Evolutionary conservation across 1,284 basidiomycete genomes (phyloP).

Genomic region (Tylopilus orsonianus): DNA sequence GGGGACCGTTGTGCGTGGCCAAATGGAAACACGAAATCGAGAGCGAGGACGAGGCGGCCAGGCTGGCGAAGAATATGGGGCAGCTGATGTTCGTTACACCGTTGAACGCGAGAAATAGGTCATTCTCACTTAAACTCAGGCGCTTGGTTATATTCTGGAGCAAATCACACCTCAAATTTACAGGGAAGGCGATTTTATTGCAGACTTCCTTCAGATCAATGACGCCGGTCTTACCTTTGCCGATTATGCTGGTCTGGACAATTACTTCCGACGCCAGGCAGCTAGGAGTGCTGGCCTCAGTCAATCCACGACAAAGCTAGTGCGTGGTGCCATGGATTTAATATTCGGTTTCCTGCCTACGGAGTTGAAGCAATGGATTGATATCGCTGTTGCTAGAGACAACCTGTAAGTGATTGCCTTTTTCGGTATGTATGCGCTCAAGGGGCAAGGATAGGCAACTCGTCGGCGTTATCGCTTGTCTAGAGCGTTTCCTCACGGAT

Average conservation of each 20-base stretch:
- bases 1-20: slow-evolving; percentile 73
- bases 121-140: slow-evolving; percentile 51
- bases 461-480: slow-evolving; percentile 77
- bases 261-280: slow-evolving; percentile 91
- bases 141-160: slow-evolving; percentile 73
- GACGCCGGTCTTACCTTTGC: slow-evolving; percentile 90
- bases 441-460: slow-evolving; percentile 60
- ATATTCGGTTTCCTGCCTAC: slow-evolving; percentile 91
- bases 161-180: slow-evolving; percentile 78
- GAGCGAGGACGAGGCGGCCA: slow-evolving; percentile 71
- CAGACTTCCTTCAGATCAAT: slow-evolving; percentile 90
- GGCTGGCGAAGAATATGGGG: slow-evolving; percentile 57
- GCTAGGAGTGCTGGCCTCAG: slow-evolving; percentile 68
- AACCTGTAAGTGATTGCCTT: slow-evolving; percentile 58
- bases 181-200: slow-evolving; percentile 86
- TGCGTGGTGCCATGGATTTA: slow-evolving; percentile 87
- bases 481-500: slow-evolving; percentile 80
- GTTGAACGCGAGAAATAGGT: not conserved
- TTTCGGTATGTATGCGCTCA: slow-evolving; percentile 2
- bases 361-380: slow-evolving; percentile 86
- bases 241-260: slow-evolving; percentile 93
- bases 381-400: slow-evolving; percentile 75
- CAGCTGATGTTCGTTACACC: slow-evolving; percentile 58
- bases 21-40: slow-evolving; percentile 56
- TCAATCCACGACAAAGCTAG: slow-evolving; percentile 73